Base-by-base conservation (phyloP, 768 basidiomycete genomes). In the Pleurotus eryngii region DNA sequence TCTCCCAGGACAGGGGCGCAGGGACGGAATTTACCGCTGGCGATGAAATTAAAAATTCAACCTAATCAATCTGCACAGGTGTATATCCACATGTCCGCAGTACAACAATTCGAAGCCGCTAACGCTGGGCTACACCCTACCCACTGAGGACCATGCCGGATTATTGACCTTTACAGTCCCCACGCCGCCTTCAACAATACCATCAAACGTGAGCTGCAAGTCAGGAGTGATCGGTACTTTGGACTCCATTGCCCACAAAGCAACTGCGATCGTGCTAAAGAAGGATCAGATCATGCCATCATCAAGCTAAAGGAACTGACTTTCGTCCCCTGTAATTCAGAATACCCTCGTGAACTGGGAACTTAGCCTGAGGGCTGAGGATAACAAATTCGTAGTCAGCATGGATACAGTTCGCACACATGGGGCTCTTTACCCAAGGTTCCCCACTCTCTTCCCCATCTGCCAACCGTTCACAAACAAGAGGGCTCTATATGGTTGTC, bases 401-500 rank as follows among this genome's bases (percentile, higher is more conserved):
- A 15, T 42, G 46, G 2, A 14, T 14, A 17, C 17, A 24, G 24
- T 8, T 6, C 14, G 7, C 15, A 4, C 22, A 14, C 26, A 24
- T 18, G 17, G 18, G 11, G 14, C 14, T 14, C 17, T 20, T 20
- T 60, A 83, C 89, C 87, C 87, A 2, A 89, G 78, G 63, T 89
- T 86, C 11, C 72, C 84, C n/a, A 87, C 78, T 17, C 85, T 70
- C 71, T 92, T 92, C 7, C 91, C 92, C 82, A 90, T 90, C 82
- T 88, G 87, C 92, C 92, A 94, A 7, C 91, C 92, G 63, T 94
- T 92, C 18, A 93, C 86, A 58, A 89, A 92, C 42, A 93, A 62
- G 45, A 83, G 75, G 3, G 86, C 85, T 11, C 90, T 80, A 64
- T 91, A 92, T 20, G 88, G 79, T 63, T 88, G 84, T 3, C 77